Evolutionary conservation across 129 eudicot genomes (phyloP).

Genomic region (Pittosporum tobira): DNA sequence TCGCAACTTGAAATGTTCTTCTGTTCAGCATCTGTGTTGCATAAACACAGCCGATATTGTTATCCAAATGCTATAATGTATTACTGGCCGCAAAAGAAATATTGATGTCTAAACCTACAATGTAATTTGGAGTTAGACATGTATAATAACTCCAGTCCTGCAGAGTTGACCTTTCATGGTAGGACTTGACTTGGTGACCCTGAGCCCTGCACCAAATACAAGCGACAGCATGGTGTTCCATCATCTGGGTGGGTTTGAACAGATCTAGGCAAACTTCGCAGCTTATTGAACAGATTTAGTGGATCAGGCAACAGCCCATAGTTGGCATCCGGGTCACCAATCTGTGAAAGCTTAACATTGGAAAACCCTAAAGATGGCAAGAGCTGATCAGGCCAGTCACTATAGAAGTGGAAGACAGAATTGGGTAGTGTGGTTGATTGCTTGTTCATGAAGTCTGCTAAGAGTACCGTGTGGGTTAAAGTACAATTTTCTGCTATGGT

Average conservation of each 20-base stretch:
- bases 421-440: conserved; percentile 68
- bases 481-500: conserved; percentile 68
- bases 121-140: conserved; percentile 22
- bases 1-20: not conserved
- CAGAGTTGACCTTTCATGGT: conserved; percentile 23
- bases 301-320: conserved; percentile 85
- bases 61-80: conserved; percentile 15
- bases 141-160: conserved; percentile 14
- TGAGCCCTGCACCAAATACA: conserved; percentile 87
- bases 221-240: conserved; percentile 88
- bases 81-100: conserved; percentile 5
- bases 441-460: conserved; percentile 97
- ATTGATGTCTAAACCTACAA: conserved; percentile 28
- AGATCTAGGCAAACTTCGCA: conserved; percentile 72
- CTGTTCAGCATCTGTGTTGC: conserved; percentile 2
- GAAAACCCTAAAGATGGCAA: conserved; percentile 81
- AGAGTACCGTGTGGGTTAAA: conserved; percentile 56
- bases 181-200: conserved; percentile 53
- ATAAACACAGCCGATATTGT: conserved; percentile 6
- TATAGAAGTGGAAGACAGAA: conserved; percentile 63
- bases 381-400: conserved; percentile 95
- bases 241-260: conserved; percentile 74
- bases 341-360: conserved; percentile 82
- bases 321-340: conserved; percentile 96
- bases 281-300: conserved; percentile 65